Base-by-base conservation (phyloP, 2,329 filamentous ascomycete species). In the Colletotrichum horii region DNA sequence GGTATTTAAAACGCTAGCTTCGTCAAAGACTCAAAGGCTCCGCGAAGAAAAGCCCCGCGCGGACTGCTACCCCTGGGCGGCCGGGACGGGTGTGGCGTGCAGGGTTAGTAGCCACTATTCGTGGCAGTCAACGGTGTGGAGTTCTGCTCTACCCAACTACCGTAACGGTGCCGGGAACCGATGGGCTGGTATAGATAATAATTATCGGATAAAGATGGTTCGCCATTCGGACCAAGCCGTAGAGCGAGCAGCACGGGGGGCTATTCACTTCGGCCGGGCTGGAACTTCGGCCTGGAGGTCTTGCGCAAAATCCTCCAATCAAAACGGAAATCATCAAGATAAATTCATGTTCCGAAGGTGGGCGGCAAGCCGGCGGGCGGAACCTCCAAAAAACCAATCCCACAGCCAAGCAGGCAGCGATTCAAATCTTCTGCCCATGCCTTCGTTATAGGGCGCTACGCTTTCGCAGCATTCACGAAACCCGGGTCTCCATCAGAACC, bases 1-100 rank as follows among this genome's bases (percentile, higher is more conserved):
- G 43, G 43, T 0, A 1, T 8, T 22, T 2, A 0, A 2, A 52
- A 22, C 43, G n/a, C 43, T 6, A 52, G 24, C n/a, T 22, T 3
- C 43, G 4, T 52, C 6, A 1, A 14, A 14, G 19, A 52, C 11
- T 52, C n/a, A 52, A 22, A 52, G 1, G 11, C 4, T 52, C n/a
- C 43, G n/a, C 6, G n/a, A 52, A 14, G 43, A 8, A 22, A 52
- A 52, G 43, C 43, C n/a, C 43, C 43, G n/a, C 1, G 43, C 43
- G n/a, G 43, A 52, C 43, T 52, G 43, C 1, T 0, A 52, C 43
- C 43, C 43, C 6, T n/a, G n/a, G 1, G 43, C n/a, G n/a, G 43
- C 14, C 43, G 43, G 43, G 43, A 52, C 43, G 43, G 43, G 43
- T 52, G 43, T 52, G 43, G 43, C 43, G 43, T 52, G n/a, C 43